These are phyloP conservation scores for Immersiporthe knoxdaviesiana DNA, from an alignment of 2,329 filamentous ascomycete species.

Conservation along the genomic window DNA sequence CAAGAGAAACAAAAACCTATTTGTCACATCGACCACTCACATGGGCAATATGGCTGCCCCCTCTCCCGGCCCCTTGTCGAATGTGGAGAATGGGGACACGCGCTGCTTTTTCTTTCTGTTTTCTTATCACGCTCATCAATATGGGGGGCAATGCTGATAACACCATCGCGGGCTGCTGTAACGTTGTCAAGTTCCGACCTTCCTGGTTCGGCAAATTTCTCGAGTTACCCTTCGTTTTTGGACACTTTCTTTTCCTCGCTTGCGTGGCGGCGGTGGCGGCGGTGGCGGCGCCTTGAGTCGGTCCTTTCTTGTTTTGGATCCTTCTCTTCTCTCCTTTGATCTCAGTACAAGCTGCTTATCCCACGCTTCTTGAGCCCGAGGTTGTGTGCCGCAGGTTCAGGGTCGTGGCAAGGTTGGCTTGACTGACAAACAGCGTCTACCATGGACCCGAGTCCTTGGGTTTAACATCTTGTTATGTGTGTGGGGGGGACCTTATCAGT, in stretches of 20 bases:
- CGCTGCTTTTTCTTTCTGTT: background rate
- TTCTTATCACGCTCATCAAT: conserved; percentile 6
- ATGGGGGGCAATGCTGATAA: conserved; percentile 15
- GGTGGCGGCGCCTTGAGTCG: background rate
- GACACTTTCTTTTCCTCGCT: background rate
- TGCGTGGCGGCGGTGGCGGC: background rate
- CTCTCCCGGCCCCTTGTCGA: background rate
- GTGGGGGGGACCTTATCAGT: background rate
- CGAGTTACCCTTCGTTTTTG: background rate
- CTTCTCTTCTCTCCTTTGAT: background rate
- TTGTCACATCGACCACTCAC: background rate
- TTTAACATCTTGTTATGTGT: background rate
- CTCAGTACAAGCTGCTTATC: background rate
- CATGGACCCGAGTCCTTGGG: background rate
- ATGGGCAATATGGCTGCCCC: background rate
- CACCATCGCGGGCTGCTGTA: conserved; percentile 18
- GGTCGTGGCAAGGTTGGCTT: too few species aligned
- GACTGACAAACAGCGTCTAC: background rate
- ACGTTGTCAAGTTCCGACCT: conserved; percentile 20
- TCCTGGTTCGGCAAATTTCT: conserved; percentile 11
- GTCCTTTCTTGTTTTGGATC: background rate
- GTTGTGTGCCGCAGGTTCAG: too few species aligned
- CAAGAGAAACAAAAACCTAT: background rate
- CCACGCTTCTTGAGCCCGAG: background rate
- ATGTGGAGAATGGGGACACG: background rate